Percentiles rank a stretch among this genome's conserved stretches.
Evolutionary conservation across 352 stramenopile genomes (phyloP).

Genomic region (Pythium rishiriense): DNA sequence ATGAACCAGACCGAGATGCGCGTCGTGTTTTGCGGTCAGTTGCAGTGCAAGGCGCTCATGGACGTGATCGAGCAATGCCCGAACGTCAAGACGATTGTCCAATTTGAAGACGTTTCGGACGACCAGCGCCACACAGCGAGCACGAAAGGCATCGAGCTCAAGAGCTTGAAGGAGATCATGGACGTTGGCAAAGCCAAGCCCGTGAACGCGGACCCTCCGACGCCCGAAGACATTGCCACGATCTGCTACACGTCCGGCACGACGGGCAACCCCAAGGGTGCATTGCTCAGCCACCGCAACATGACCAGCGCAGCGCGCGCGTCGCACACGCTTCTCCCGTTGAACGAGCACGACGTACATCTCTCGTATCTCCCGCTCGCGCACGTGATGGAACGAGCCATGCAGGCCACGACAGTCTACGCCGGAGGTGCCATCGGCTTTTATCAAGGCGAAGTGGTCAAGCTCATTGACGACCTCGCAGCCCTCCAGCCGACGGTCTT

Average conservation of each 20-base stretch:
- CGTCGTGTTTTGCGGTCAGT: conserved; percentile 63
- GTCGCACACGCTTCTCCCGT: conserved; percentile 28
- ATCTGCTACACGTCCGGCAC: conserved; percentile 88
- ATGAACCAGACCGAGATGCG: conserved; percentile 78
- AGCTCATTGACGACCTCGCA: conserved; percentile 93
- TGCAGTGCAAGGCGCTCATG: conserved; percentile 59
- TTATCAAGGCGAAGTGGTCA: conserved; percentile 80
- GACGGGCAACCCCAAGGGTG: conserved; percentile 72
- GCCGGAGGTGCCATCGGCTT: conserved; percentile 71
- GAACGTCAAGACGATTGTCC: conserved; percentile 52
- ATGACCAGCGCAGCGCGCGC: conserved; percentile 37
- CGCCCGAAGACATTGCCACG: conserved; percentile 86
- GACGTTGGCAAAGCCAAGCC: conserved; percentile 41
- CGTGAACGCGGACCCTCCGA: conserved; percentile 46
- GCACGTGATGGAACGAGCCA: conserved; percentile 94
- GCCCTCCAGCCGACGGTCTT: conserved; percentile 91
- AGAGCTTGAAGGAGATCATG: conserved; percentile 45
- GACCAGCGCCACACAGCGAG: conserved; percentile 32
- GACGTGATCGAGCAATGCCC: conserved; percentile 44
- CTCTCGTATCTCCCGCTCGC: conserved; percentile 94
- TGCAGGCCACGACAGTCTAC: conserved; percentile 85
- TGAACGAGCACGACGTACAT: conserved; percentile 28
- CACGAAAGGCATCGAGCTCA: conserved; percentile 40
- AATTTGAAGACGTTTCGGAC: conserved; percentile 50
- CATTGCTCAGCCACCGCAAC: conserved; percentile 64